Base-by-base conservation (phyloP, 106 monocot genomes). In the Platanthera guangdongensis region DNA sequence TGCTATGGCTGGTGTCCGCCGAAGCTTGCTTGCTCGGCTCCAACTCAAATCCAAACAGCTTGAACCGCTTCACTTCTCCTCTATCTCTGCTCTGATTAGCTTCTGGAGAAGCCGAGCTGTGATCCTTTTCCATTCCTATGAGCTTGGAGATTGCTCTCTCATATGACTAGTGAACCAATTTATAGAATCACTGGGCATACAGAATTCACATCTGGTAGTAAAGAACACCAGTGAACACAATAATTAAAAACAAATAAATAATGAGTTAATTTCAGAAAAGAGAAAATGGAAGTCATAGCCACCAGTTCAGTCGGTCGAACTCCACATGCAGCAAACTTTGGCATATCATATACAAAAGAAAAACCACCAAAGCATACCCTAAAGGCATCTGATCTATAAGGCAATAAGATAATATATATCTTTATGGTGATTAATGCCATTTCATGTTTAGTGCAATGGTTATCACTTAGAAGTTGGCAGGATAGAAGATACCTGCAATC, bases 21-120 rank as follows among this genome's bases (percentile, higher is more conserved):
- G 47, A 18, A 16, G 4, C 8, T 4, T 11, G 16, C 7, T 9
- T 52, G 22, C 49, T 51, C 28, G 77, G 54, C 72, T 67, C 80
- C 16, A 91, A 51, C 72, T 86, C 91, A 47, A 91, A 86, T 12
- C 88, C 88, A 59, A 92, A 92, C 68, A 92, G 64, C 22, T 82
- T 78, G 73, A 88, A 47, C 69, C 77, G 82, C 84, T 83, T 88
- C 76, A 82, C 80, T 54, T 82, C 82, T 4, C 47, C 73, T 59
- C 19, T 65, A 22, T 18, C 30, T 21, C 28, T 59, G 52, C 14
- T 16, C 53, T 45, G 30, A 30, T 49, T 25, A 68, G 7, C 47
- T 11, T 9, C 67, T 19, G 11, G 7, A 48, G 45, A 47, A 57
- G 63, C 16, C 21, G 47, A 46, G 74, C 51, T 15, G 12, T 63